Percentiles rank a stretch among this genome's conserved stretches.
Conservation (phyloP, 148 eudicot genomes). For the Camellia lanceoleosa region DNA sequence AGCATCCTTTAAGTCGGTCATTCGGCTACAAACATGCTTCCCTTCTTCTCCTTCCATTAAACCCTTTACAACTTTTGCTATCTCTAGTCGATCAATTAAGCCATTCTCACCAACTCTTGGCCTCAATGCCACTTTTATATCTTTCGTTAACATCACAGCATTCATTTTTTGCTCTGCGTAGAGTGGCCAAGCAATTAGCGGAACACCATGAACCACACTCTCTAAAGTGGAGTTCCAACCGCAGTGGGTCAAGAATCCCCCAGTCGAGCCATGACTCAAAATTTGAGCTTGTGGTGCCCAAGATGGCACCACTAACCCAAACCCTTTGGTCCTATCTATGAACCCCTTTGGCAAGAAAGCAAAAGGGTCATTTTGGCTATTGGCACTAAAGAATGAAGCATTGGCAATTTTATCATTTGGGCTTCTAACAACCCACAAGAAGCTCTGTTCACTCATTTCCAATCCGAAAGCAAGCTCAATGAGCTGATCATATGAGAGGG, state of each 20-base stretch:
- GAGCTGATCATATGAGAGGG: constrained; percentile 41
- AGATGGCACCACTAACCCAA: constrained; percentile 34
- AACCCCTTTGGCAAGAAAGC: constrained; percentile 51
- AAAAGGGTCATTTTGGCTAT: constrained; percentile 33
- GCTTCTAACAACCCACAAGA: constrained; percentile 50
- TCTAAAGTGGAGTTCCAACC: constrained; percentile 61
- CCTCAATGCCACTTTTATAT: constrained; percentile 42
- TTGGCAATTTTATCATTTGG: constrained; percentile 37
- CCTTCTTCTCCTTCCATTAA: constrained; percentile 65
- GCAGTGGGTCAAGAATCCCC: constrained; percentile 58
- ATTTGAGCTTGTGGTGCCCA: constrained; percentile 61
- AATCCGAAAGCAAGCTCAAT: constrained; percentile 50
- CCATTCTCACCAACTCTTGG: constrained; percentile 30
- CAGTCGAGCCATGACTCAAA: constrained; percentile 39
- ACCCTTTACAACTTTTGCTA: constrained; percentile 34
- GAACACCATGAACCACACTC: constrained; percentile 49
- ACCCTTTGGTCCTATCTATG: constrained; percentile 43
- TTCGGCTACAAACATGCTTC: constrained; percentile 25
- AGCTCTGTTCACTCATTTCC: constrained; percentile 52
- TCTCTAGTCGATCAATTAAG: constrained; percentile 25
- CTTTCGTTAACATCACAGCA: constrained; percentile 37
- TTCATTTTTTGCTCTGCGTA: constrained; percentile 62
- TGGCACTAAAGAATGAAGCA: constrained; percentile 34
- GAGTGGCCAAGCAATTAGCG: constrained; percentile 55
- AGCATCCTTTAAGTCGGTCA: constrained; percentile 46